Evolutionary conservation across 768 basidiomycete species (phyloP), one percentile per base, ranked within the genome.

Genomic region (Mycena polygramma): DNA sequence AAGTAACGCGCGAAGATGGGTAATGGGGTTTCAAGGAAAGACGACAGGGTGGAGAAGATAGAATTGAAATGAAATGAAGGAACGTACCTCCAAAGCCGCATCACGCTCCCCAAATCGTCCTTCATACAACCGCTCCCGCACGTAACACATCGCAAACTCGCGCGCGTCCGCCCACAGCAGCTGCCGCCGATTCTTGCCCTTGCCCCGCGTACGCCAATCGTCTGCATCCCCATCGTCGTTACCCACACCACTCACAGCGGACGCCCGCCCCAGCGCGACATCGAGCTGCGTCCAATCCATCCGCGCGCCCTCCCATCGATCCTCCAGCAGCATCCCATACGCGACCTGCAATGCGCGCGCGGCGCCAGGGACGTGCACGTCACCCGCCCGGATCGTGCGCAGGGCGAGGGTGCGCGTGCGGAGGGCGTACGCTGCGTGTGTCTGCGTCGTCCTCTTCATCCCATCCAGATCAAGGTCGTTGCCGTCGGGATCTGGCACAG

Each of bases 91-190:
- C 30, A 30, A 30, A 6, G 30, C 30, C 30, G 4, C 10, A n/a
- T 61, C 41, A 7, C 22, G 4, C 35, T 57, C 60, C 70, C 65
- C 15, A 5, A 62, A 30, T 10, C 70, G 24, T 5, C 65, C 65
- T 46, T 45, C 36, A 10, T 43, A 71, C 46, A 66, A 1, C 54
- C 70, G 7, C 13, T 43, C 35, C 24, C 36, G 52, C 9, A 71
- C 65, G 6, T 41, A 71, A 0, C 60, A 45, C 46, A 71, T 41
- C 20, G 70, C 70, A 26, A 66, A 71, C 17, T 43, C 54, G 24
- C 70, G 64, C 9, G 60, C 70, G 26, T 39, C 53, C 26, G 70
- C 70, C 70, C 70, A 71, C 15, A 58, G 53, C 46, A 71, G 70
- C 48, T 71, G 70, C 51, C 63, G 57, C 7, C 65, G 58, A 55